These are phyloP conservation scores for Nicotiana noctiflora DNA, from an alignment of 257 asterid genomes.

Conservation along the genomic window DNA sequence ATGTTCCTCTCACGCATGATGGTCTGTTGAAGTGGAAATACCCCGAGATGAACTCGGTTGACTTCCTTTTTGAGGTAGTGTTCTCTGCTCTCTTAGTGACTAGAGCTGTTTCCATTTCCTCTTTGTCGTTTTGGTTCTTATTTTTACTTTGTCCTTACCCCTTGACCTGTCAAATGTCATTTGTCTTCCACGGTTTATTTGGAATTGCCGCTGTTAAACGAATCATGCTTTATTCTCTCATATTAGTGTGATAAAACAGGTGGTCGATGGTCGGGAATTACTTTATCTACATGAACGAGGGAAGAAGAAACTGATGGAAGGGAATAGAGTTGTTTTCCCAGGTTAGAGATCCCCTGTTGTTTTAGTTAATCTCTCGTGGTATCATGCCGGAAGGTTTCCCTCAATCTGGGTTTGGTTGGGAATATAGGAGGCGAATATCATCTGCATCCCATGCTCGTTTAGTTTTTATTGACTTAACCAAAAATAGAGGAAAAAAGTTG, in stretches of 20 bases:
- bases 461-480: not conserved
- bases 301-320: conserved; percentile 74
- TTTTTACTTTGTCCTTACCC: not conserved
- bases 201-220: not conserved
- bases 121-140: not conserved
- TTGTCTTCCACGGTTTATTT: not conserved
- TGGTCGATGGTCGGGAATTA: conserved; percentile 49
- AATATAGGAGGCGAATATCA: conserved; percentile 23
- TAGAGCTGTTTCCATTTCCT: not conserved
- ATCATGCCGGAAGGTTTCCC: not conserved
- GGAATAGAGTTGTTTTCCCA: conserved; percentile 61
- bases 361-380: not conserved
- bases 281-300: conserved; percentile 75
- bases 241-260: conserved; percentile 25
- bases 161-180: not conserved
- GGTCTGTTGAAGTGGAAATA: conserved; percentile 98
- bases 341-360: conserved; percentile 39
- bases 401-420: not conserved
- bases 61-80: conserved; percentile 88
- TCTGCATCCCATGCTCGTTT: not conserved
- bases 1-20: conserved; percentile 87
- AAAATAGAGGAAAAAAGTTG: too few relatives aligned
- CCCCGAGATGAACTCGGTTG: conserved; percentile 87
- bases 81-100: conserved; percentile 6
- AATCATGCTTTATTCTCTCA: not conserved